Conservation (phyloP, 345 rosid species). For the Xanthoceras sorbifolium region DNA sequence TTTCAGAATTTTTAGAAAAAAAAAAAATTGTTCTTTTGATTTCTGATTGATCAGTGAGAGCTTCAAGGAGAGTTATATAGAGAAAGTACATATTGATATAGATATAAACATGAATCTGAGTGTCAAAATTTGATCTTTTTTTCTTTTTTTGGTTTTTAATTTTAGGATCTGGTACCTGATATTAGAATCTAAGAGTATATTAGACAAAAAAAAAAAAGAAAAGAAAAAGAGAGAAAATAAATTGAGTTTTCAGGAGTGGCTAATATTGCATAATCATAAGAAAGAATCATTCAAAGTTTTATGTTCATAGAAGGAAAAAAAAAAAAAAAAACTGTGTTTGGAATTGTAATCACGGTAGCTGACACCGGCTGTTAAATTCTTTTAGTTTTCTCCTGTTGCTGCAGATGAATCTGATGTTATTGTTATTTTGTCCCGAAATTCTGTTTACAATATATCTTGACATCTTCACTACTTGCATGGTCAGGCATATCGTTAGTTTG, state of each 20-base stretch:
- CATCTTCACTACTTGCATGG: conserved; percentile 11
- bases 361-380: background rate
- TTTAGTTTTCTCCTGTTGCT: background rate
- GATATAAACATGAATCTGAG: background rate
- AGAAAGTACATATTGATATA: background rate
- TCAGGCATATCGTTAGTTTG: conserved; percentile 23
- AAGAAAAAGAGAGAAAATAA: too few species aligned
- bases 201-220: too few species aligned
- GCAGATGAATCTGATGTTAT: background rate
- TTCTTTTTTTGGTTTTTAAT: background rate
- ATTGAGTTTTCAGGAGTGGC: background rate
- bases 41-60: background rate
- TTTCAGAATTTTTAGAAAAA: background rate
- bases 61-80: background rate
- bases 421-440: background rate
- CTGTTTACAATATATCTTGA: background rate
- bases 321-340: background rate
- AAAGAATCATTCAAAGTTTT: background rate
- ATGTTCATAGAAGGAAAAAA: background rate
- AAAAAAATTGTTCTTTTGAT: background rate
- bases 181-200: background rate
- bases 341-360: background rate
- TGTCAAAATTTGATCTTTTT: background rate
- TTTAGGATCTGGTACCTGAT: background rate
- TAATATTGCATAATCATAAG: background rate